phyloP scores from a whole-genome alignment of 768 basidiomycete species.

The Flagelloscypha sp. region DNA sequence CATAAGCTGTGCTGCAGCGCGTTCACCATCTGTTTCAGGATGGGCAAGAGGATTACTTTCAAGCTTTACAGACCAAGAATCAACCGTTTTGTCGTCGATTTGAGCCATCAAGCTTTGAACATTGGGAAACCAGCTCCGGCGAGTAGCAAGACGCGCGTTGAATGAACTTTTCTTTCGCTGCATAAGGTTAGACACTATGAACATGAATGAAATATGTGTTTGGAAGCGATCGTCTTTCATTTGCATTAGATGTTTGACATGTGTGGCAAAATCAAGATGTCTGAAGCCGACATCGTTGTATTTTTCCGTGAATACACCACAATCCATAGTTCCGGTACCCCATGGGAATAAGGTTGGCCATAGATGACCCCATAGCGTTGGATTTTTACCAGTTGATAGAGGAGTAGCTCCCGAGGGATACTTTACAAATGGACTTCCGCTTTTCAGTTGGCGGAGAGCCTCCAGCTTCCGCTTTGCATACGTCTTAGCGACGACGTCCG shows the following conservation, averaged over 20 bases:
- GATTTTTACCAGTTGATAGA: conserved; percentile 10
- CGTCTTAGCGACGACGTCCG: conserved; percentile 7
- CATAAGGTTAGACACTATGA: conserved; percentile 11
- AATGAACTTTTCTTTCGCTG: conserved; percentile 6
- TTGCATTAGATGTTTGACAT: conserved; percentile 4
- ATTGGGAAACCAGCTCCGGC: neutral
- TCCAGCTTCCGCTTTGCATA: conserved; percentile 11
- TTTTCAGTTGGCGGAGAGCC: conserved; percentile 5
- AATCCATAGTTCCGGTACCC: conserved; percentile 14
- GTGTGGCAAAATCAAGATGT: neutral
- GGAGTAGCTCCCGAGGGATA: conserved; percentile 11
- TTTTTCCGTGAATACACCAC: neutral
- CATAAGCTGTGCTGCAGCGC: conserved; percentile 9
- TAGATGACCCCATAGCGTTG: conserved; percentile 10
- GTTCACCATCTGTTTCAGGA: conserved; percentile 12
- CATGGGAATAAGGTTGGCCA: conserved; percentile 17
- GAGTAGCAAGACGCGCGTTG: conserved; percentile 3
- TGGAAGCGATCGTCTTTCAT: conserved; percentile 8
- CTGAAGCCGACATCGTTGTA: too few species aligned
- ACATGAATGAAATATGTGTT: conserved; percentile 8
- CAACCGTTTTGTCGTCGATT: neutral
- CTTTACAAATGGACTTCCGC: conserved; percentile 9
- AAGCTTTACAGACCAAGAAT: too few species aligned
- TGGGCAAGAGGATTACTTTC: conserved; percentile 7
- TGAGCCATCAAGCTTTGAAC: neutral